These are phyloP conservation scores for Alternaria sp. DNA, from an alignment of 2,329 filamentous ascomycete species.

Conservation along the genomic window DNA sequence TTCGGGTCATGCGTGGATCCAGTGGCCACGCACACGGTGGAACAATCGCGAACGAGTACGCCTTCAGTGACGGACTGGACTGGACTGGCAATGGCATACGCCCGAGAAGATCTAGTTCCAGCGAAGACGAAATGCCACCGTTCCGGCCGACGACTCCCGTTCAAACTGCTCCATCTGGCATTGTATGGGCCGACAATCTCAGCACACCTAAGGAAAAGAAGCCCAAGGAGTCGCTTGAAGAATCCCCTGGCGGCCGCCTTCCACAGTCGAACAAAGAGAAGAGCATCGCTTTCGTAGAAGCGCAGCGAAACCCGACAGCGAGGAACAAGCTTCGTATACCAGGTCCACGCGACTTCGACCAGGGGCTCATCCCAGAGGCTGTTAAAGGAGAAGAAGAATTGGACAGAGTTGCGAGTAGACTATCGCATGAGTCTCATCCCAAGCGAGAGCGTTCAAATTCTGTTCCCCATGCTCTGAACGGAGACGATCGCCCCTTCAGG, in stretches of 20 bases:
- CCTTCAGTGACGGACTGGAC: constrained; percentile 56
- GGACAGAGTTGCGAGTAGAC: constrained; percentile 23
- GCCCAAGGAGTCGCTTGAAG: constrained; percentile 61
- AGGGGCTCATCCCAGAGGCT: constrained; percentile 73
- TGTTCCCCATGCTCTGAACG: constrained; percentile 39
- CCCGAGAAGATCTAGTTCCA: constrained; percentile 13
- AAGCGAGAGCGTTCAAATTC: constrained; percentile 32
- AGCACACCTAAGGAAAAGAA: constrained; percentile 59
- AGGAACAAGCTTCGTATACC: constrained; percentile 84
- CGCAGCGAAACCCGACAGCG: constrained; percentile 76
- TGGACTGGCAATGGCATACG: constrained; percentile 18
- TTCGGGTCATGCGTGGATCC: constrained; percentile 68
- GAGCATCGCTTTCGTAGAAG: constrained; percentile 86
- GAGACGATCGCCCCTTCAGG: constrained; percentile 50
- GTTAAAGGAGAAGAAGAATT: constrained; percentile 54
- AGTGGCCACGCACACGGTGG: constrained; percentile 61
- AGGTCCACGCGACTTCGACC: constrained; percentile 87
- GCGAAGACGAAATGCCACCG: constrained; percentile 27
- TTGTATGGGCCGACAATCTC: constrained; percentile 33
- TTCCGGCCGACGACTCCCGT: constrained; percentile 21
- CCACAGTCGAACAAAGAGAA: constrained; percentile 69
- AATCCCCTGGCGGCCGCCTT: constrained; percentile 49
- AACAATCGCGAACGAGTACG: constrained; percentile 60
- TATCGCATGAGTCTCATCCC: constrained; percentile 34
- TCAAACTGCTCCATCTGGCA: constrained; percentile 19